Conservation (phyloP, 2,329 filamentous ascomycete genomes). For the Lanzia echinophila region DNA sequence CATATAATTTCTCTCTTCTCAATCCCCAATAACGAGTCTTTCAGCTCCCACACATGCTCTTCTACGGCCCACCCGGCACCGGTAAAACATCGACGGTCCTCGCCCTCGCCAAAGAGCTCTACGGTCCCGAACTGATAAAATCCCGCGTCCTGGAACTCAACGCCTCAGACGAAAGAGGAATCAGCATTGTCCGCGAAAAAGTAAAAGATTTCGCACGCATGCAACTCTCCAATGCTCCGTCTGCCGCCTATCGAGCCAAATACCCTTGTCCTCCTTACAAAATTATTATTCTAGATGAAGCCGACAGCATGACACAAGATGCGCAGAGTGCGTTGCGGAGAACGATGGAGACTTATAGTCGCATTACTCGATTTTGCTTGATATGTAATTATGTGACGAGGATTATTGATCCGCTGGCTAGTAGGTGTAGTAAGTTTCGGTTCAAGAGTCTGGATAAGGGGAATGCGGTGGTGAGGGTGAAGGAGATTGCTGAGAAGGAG, state of each 20-base stretch:
- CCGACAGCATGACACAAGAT: conserved; percentile 98
- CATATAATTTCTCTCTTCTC: background rate
- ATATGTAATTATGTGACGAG: conserved; percentile 98
- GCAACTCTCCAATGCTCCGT: conserved; percentile 72
- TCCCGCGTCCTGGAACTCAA: conserved; percentile 97
- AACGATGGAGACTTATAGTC: conserved; percentile 97
- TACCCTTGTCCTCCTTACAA: conserved; percentile 98
- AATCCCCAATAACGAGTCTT: conserved; percentile 15
- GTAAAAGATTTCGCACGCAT: conserved; percentile 97
- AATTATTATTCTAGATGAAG: conserved; percentile 97
- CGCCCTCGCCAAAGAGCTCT: conserved; percentile 93
- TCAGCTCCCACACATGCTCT: conserved; percentile 95
- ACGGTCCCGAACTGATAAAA: conserved; percentile 88
- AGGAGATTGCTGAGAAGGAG: conserved; percentile 76
- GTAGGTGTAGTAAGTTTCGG: conserved; percentile 89
- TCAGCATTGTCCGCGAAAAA: conserved; percentile 93
- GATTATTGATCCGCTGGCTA: conserved; percentile 94
- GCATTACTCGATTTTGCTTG: conserved; percentile 93
- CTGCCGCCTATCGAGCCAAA: conserved; percentile 55
- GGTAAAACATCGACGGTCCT: conserved; percentile 98
- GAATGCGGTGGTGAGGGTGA: conserved; percentile 72
- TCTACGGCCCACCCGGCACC: conserved; percentile 95
- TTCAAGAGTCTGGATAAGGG: conserved; percentile 93
- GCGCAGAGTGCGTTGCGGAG: conserved; percentile 86
- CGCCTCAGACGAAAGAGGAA: conserved; percentile 96